Conservation (phyloP, 306 rosid genomes). For the Cicer chorassanicum region DNA sequence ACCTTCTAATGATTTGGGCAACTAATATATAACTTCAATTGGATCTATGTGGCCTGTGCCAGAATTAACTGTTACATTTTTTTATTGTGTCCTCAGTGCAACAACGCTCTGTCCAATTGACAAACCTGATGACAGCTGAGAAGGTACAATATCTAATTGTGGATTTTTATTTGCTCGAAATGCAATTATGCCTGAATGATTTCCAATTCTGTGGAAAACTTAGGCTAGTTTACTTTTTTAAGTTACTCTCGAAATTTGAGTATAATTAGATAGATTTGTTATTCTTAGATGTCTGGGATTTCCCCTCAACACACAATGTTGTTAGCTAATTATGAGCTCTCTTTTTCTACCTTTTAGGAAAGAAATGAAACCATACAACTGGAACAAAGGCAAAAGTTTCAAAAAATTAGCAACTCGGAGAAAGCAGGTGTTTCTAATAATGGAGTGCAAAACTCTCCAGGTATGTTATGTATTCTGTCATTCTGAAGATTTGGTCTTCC, state of each 20-base stretch:
- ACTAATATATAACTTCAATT: slow-evolving; percentile 23
- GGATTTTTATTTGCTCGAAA: slow-evolving; percentile 35
- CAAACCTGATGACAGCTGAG: slow-evolving; percentile 56
- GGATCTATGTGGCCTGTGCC: slow-evolving; percentile 23
- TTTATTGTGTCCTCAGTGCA: slow-evolving; percentile 56
- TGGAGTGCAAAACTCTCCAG: slow-evolving; percentile 62
- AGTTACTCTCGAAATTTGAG: slow-evolving; percentile 22
- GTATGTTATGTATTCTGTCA: slow-evolving; percentile 49
- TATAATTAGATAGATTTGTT: slow-evolving; percentile 26
- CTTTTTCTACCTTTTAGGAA: slow-evolving; percentile 51
- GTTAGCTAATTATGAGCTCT: slow-evolving; percentile 24
- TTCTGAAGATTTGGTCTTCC: slow-evolving; percentile 23
- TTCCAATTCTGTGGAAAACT: slow-evolving; percentile 9
- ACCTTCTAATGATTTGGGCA: background rate
- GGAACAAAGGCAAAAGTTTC: slow-evolving; percentile 68
- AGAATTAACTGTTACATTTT: slow-evolving; percentile 51
- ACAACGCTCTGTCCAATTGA: slow-evolving; percentile 53
- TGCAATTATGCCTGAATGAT: slow-evolving; percentile 30
- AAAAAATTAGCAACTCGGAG: slow-evolving; percentile 54
- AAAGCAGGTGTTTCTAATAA: slow-evolving; percentile 55
- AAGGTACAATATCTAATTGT: slow-evolving; percentile 54
- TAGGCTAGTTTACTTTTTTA: slow-evolving; percentile 2
- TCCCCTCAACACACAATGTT: background rate
- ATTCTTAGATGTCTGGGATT: slow-evolving; percentile 15
- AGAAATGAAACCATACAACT: slow-evolving; percentile 54